Evolutionary conservation across 139 green algal genomes (phyloP), one percentile per base, ranked within the genome.

Genomic region (Klebsormidium nitens): DNA sequence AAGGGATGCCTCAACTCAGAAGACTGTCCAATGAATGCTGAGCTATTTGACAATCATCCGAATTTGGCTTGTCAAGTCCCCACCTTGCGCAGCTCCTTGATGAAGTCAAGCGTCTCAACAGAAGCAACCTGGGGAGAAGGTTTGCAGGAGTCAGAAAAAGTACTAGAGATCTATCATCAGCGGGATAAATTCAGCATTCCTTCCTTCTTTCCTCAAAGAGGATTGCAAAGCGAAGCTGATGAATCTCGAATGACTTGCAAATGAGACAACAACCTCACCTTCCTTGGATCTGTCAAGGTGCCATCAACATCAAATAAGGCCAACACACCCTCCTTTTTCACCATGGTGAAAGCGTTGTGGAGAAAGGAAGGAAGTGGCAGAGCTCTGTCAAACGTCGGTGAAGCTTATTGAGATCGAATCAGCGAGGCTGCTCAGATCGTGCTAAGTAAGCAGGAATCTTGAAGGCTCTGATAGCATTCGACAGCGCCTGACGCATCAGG

Each of bases 221-320:
- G 36, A 39, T 46, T 5, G 17, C 19, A 29, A 29, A 19, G 3
- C 29, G 36, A 36, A 65, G 26, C 39, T 29, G 14, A 38, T 4
- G 36, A 36, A 46, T 8, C 29, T 65, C 6, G 35, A 4, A n/a
- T 8, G 29, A 65, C 26, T 35, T 19, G 39, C 39, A 14, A 65
- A 34, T 61, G 52, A 61, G 28, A 61, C 19, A 49, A 58, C 29
- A 19, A 34, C 31, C 67, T 34, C 31, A 91, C 89, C 79, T 96
- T 95, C 3, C 93, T 83, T 36, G 93, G 85, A 19, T 85, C 85
- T 1, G 92, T 95, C 37, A 98, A 83, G 1, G 92, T 97, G 55
- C 93, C 93, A 69, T 98, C 93, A 0, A 98, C 93, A 71, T 98
- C 93, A 66, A 97, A 98, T 29, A 98, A 73, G 14, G 87, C 91